Conservation (phyloP, 2,329 filamentous ascomycete species). For the Aspergillus sclerotialis region DNA sequence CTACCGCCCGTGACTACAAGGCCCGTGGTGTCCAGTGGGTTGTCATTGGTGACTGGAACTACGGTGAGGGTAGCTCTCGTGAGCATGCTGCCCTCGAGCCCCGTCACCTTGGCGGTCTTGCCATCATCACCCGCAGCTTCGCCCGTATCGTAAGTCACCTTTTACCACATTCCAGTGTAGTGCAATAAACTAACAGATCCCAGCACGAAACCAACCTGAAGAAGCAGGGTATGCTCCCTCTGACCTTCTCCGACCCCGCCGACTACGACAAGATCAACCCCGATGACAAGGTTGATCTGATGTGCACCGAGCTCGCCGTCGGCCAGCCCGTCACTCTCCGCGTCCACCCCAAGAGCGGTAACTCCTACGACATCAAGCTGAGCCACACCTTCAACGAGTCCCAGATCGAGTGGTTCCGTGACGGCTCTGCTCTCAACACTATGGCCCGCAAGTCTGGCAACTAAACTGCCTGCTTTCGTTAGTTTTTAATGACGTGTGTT, state of each 20-base stretch:
- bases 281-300: conserved; percentile 84
- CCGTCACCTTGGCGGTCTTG: conserved; percentile 90
- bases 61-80: conserved; percentile 94
- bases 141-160: conserved; percentile 68
- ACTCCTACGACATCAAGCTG: conserved; percentile 73
- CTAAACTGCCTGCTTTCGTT: conserved; percentile 22
- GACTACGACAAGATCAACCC: conserved; percentile 97
- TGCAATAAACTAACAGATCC: conserved; percentile 10
- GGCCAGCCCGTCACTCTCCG: conserved; percentile 88
- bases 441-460: conserved; percentile 68
- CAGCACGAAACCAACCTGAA: conserved; percentile 99
- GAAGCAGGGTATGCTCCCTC: conserved; percentile 99
- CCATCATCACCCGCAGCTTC: conserved; percentile 92
- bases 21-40: conserved; percentile 93
- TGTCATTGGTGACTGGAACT: conserved; percentile 99
- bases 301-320: conserved; percentile 81
- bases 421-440: conserved; percentile 93
- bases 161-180: not conserved
- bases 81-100: conserved; percentile 98
- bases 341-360: conserved; percentile 84
- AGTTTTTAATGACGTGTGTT: conserved; percentile 21
- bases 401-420: conserved; percentile 99
- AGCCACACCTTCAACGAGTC: conserved; percentile 96
- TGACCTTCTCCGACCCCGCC: conserved; percentile 88
- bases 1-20: conserved; percentile 97